phyloP scores from a whole-genome alignment of 148 eudicot species.

The Vaccinium myrtillus region DNA sequence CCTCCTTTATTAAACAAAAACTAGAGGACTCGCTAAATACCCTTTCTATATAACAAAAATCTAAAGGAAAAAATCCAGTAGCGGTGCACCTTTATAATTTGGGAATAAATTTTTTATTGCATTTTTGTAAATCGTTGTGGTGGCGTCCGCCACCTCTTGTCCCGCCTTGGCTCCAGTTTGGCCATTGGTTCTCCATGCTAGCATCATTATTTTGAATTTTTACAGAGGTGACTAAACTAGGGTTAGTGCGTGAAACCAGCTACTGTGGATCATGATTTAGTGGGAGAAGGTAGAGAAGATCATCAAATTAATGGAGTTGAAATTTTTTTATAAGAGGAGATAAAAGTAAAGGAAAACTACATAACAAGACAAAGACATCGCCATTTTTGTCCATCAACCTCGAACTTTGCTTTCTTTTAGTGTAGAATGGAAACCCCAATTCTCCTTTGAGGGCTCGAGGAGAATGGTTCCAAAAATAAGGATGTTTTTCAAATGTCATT shows the following conservation, averaged over 20 bases:
- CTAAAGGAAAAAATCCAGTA: too few relatives aligned
- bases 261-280: background rate
- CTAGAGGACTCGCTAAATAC: too few relatives aligned
- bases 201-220: background rate
- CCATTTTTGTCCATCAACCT: slow-evolving; percentile 1
- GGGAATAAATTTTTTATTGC: too few relatives aligned
- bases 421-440: background rate
- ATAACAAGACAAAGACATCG: background rate
- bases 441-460: slow-evolving; percentile 4
- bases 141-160: too few relatives aligned
- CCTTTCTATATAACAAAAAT: too few relatives aligned
- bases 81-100: too few relatives aligned
- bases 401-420: background rate
- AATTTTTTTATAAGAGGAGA: background rate
- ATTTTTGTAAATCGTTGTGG: too few relatives aligned
- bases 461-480: slow-evolving; percentile 11
- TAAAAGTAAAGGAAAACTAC: background rate
- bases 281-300: slow-evolving; percentile 5
- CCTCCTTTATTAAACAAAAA: too few relatives aligned
- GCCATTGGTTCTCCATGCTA: background rate
- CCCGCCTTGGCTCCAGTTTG: too few relatives aligned
- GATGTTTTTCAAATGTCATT: slow-evolving; percentile 10
- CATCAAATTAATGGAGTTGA: background rate
- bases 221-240: background rate
- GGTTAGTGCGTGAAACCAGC: background rate